Evolutionary conservation across 2,329 filamentous ascomycete species (phyloP), one percentile per base, ranked within the genome.

Genomic region (Monosporascus ibericus): DNA sequence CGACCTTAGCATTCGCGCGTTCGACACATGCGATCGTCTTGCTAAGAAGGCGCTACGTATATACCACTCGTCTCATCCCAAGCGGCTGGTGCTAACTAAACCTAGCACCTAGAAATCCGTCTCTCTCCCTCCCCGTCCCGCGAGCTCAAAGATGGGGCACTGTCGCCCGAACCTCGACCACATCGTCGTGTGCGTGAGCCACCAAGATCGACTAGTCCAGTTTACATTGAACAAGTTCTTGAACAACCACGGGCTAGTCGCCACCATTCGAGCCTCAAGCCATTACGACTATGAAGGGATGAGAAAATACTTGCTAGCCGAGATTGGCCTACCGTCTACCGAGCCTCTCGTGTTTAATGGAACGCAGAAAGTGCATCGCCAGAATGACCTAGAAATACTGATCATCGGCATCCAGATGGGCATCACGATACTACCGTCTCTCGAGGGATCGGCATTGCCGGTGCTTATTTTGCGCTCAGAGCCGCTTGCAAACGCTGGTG

Each of bases 251-350:
- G 40, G 18, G 37, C 4, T 30, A 2, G 20, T 25, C 37, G 40
- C 40, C 17, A 15, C 3, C 7, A 22, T 50, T n/a, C 40, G 40
- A 50, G n/a, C 34, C 30, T 50, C 27, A 42, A 50, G 40, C 5
- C 11, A 50, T 30, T 50, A 50, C n/a, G 40, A 50, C 24, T 50
- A 50, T 18, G 17, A 36, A 17, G 7, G 11, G 9, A 50, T 50
- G 1, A 46, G 20, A 34, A 15, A 50, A 14, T 36, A 36, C 20
- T 46, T 50, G n/a, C 15, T n/a, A 38, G 17, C 17, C 25, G 22
- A 46, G 1, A 50, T 46, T 30, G 9, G 8, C 40, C 20, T 50
- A n/a, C 9, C 15, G 18, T 34, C 7, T 38, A 46, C 48, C 25
- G 27, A 50, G 27, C 27, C 3, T 46, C 18, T 50, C 48, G 48